Conservation (phyloP, 805 yeast species). For the Pichia californica region DNA sequence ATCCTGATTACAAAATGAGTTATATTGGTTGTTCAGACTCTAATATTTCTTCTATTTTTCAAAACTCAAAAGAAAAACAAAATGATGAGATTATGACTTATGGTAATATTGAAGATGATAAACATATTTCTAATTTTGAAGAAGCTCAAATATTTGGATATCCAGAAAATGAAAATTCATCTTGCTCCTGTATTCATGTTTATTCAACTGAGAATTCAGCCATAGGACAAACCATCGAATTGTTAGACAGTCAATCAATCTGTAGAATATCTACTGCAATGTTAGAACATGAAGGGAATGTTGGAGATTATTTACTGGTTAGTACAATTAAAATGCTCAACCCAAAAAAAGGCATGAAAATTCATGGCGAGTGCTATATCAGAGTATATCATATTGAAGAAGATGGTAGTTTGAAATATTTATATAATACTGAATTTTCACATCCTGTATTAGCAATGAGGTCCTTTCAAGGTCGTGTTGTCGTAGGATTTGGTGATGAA, state of each 20-base stretch:
- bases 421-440: constrained; percentile 58
- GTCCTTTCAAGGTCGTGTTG: constrained; percentile 51
- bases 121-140: constrained; percentile 24
- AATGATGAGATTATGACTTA: constrained; percentile 19
- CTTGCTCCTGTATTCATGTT: constrained; percentile 53
- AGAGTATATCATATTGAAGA: constrained; percentile 32
- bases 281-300: constrained; percentile 28
- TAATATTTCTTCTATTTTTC: constrained; percentile 30
- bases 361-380: constrained; percentile 25
- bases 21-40: constrained; percentile 44
- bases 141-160: constrained; percentile 43
- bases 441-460: constrained; percentile 41
- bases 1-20: constrained; percentile 17
- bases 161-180: constrained; percentile 21
- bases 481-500: constrained; percentile 49
- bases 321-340: constrained; percentile 33
- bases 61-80: constrained; percentile 11
- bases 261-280: constrained; percentile 31
- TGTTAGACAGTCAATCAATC: constrained; percentile 36
- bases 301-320: constrained; percentile 35
- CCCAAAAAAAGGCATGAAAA: constrained; percentile 19
- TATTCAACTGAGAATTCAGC: constrained; percentile 31
- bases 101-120: constrained; percentile 24
- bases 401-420: constrained; percentile 36
- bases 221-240: constrained; percentile 38